These are phyloP conservation scores for Trifolium fragiferum DNA, from an alignment of 306 rosid genomes.

Conservation along the genomic window DNA sequence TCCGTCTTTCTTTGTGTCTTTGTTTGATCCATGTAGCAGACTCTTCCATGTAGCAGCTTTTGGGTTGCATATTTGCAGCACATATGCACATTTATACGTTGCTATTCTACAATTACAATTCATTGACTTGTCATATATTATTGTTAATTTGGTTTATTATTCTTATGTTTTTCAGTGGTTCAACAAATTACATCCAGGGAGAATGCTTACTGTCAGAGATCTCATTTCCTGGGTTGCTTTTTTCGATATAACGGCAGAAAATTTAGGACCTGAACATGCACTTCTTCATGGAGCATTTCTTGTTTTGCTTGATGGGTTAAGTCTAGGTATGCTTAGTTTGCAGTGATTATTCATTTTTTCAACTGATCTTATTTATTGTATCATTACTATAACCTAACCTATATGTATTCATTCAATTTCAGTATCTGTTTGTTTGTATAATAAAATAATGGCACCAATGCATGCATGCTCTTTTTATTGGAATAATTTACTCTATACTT, in stretches of 20 bases:
- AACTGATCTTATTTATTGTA: constrained; percentile 7
- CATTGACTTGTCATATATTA: background rate
- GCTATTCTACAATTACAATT: constrained; percentile 14
- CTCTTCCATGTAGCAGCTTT: background rate
- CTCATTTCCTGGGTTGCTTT: constrained; percentile 90
- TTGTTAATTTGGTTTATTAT: constrained; percentile 32
- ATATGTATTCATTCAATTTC: background rate
- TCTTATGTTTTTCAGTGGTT: constrained; percentile 69
- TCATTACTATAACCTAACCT: background rate
- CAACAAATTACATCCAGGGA: constrained; percentile 64
- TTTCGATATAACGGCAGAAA: constrained; percentile 57
- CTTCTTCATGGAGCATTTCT: constrained; percentile 90
- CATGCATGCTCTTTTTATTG: background rate
- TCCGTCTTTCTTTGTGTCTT: background rate
- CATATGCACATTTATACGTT: background rate
- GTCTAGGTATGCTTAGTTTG: constrained; percentile 64
- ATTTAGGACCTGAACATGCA: constrained; percentile 72
- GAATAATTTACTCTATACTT: background rate
- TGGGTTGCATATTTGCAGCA: constrained; percentile 4
- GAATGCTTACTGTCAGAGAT: constrained; percentile 90
- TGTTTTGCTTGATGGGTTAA: constrained; percentile 90
- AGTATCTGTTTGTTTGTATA: constrained; percentile 1
- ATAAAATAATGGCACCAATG: background rate
- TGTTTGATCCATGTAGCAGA: background rate
- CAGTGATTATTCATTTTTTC: constrained; percentile 21